Evolutionary conservation across 2,329 filamentous ascomycete species (phyloP).

Genomic region (Fusarium sp.): DNA sequence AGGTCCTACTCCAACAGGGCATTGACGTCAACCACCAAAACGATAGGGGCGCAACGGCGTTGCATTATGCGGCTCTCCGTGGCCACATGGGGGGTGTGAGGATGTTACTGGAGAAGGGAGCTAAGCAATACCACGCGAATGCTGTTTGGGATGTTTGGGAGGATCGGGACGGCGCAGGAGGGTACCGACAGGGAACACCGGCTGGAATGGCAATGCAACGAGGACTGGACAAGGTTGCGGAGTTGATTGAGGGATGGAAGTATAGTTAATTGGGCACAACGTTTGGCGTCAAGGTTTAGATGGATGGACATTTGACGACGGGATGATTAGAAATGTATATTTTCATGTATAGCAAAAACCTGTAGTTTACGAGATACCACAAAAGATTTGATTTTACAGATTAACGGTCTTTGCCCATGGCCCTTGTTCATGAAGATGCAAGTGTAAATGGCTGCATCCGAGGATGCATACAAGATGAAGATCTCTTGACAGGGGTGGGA

Average conservation of each 20-base stretch:
- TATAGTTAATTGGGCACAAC: conserved; percentile 30
- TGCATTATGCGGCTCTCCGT: conserved; percentile 42
- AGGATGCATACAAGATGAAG: not conserved
- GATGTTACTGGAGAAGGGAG: conserved; percentile 39
- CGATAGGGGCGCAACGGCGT: conserved; percentile 41
- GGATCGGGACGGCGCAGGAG: conserved; percentile 37
- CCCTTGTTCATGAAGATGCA: not conserved
- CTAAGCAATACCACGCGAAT: conserved; percentile 41
- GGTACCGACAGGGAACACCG: conserved; percentile 43
- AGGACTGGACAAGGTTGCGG: conserved; percentile 41
- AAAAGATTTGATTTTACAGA: conserved; percentile 26
- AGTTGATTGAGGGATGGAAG: conserved; percentile 43
- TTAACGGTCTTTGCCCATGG: not conserved
- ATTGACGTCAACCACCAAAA: conserved; percentile 43
- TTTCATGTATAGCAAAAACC: conserved; percentile 2
- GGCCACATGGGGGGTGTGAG: conserved; percentile 38
- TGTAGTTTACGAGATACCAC: conserved; percentile 32
- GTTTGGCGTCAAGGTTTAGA: conserved; percentile 12
- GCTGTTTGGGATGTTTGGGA: conserved; percentile 44
- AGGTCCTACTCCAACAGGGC: conserved; percentile 39
- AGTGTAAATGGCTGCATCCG: conserved; percentile 1
- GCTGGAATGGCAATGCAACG: conserved; percentile 43
- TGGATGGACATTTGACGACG: conserved; percentile 15
- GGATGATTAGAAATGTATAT: conserved; percentile 22
- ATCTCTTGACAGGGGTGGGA: conserved; percentile 1